phyloP scores from a whole-genome alignment of 495 filamentous ascomycete species.

The Lindgomyces ingoldianus region DNA sequence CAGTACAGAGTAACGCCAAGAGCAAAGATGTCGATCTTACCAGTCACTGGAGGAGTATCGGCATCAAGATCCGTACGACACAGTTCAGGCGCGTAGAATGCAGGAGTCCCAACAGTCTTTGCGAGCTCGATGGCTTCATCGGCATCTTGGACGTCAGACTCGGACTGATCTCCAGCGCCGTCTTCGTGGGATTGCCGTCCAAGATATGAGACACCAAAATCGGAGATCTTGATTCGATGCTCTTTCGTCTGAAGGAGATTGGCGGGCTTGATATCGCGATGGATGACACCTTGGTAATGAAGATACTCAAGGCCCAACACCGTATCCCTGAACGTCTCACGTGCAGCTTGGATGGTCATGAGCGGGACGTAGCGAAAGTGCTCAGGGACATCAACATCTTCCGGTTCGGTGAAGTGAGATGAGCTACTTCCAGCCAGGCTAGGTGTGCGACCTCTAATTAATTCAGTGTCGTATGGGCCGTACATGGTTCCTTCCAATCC shows the following conservation, averaged over 20 bases:
- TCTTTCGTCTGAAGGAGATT: slow-evolving; percentile 87
- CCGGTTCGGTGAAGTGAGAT: slow-evolving; percentile 56
- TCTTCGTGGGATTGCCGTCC: slow-evolving; percentile 74
- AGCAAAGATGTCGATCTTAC: slow-evolving; percentile 93
- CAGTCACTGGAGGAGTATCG: slow-evolving; percentile 58
- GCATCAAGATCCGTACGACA: slow-evolving; percentile 74
- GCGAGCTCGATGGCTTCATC: slow-evolving; percentile 92
- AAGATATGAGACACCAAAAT: slow-evolving; percentile 97
- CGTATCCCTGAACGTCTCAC: slow-evolving; percentile 87
- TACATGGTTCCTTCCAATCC: slow-evolving; percentile 77
- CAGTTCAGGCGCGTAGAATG: slow-evolving; percentile 97
- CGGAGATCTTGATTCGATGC: slow-evolving; percentile 94
- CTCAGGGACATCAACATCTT: slow-evolving; percentile 49
- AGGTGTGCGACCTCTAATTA: slow-evolving; percentile 51
- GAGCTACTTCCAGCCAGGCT: slow-evolving; percentile 63
- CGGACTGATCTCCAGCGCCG: slow-evolving; percentile 72
- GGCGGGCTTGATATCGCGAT: slow-evolving; percentile 98
- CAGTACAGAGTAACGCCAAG: slow-evolving; percentile 94
- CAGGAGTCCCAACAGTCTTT: slow-evolving; percentile 96
- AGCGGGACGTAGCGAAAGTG: slow-evolving; percentile 86
- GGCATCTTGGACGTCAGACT: slow-evolving; percentile 79
- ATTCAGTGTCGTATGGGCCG: slow-evolving; percentile 65
- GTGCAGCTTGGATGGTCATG: slow-evolving; percentile 81
- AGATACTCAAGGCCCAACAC: slow-evolving; percentile 93
- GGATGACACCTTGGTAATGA: slow-evolving; percentile 94